These are phyloP conservation scores for Leccinum obscurum DNA, from an alignment of 768 basidiomycete genomes.

Conservation along the genomic window DNA sequence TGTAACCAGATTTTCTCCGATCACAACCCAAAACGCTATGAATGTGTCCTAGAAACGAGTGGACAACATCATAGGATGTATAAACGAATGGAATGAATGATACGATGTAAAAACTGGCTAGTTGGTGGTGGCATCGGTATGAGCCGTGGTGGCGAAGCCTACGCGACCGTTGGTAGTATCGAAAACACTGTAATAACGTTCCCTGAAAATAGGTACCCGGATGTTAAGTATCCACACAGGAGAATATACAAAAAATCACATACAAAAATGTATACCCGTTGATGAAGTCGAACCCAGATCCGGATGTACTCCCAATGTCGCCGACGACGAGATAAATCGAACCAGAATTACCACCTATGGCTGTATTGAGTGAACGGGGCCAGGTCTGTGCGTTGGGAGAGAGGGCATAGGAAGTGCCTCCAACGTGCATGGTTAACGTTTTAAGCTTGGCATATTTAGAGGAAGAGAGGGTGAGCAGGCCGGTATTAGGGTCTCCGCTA, in stretches of 20 bases:
- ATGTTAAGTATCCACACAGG: not conserved
- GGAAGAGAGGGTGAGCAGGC: conserved; percentile 30
- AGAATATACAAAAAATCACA: not conserved
- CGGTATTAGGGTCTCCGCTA: conserved; percentile 25
- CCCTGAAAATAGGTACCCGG: conserved; percentile 12
- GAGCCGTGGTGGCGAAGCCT: conserved; percentile 9
- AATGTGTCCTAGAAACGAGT: not conserved
- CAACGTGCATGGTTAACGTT: conserved; percentile 30
- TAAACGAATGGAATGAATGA: not conserved
- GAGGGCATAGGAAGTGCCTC: conserved; percentile 20
- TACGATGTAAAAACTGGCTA: not conserved
- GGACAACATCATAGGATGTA: not conserved
- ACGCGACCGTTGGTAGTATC: conserved; percentile 9
- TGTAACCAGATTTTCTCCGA: not conserved
- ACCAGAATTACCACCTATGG: conserved; percentile 27
- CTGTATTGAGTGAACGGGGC: conserved; percentile 33
- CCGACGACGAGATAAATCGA: conserved; percentile 32
- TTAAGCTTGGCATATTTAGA: conserved; percentile 27
- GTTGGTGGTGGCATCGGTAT: conserved; percentile 2
- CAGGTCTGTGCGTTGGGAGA: conserved; percentile 35
- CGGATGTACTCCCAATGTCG: conserved; percentile 19
- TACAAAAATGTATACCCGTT: conserved; percentile 23
- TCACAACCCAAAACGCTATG: not conserved
- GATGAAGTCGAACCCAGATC: conserved; percentile 25
- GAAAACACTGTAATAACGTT: conserved; percentile 44